Conservation (phyloP, 2,329 filamentous ascomycete species). For the Myriosclerotinia curreyana region DNA sequence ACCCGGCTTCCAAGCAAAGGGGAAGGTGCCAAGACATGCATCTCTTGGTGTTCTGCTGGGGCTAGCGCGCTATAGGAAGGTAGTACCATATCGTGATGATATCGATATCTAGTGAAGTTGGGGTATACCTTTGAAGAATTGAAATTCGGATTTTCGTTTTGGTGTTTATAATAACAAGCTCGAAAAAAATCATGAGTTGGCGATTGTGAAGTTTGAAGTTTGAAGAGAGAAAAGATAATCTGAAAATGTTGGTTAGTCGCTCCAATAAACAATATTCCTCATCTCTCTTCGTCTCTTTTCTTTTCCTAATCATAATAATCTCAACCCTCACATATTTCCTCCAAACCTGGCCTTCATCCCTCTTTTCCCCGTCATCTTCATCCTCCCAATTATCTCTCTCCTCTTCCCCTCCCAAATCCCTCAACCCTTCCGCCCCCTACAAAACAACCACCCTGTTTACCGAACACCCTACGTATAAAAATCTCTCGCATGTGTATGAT, state of each 20-base stretch:
- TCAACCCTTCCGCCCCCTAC: not conserved
- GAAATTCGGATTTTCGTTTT: too few relatives aligned
- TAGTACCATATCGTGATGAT: not conserved
- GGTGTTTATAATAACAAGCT: too few relatives aligned
- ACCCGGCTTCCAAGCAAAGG: not conserved
- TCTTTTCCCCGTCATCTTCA: not conserved
- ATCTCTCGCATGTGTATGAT: conserved; percentile 12
- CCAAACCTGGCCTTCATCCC: not conserved
- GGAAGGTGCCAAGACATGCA: not conserved
- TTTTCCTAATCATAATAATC: not conserved
- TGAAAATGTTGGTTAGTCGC: not conserved
- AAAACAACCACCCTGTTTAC: not conserved
- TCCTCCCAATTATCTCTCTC: not conserved
- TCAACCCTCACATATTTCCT: not conserved
- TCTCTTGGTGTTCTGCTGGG: not conserved
- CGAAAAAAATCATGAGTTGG: too few relatives aligned
- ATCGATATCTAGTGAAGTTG: not conserved
- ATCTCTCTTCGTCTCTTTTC: not conserved
- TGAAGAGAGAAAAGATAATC: not conserved
- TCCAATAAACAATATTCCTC: not conserved
- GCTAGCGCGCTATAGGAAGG: conserved; percentile 12
- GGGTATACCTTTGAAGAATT: too few relatives aligned
- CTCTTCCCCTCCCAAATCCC: not conserved
- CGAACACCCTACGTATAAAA: conserved; percentile 16
- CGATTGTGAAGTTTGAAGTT: not conserved